These are phyloP conservation scores for Cubamyces lactineus DNA, from an alignment of 768 basidiomycete genomes.

Conservation along the genomic window DNA sequence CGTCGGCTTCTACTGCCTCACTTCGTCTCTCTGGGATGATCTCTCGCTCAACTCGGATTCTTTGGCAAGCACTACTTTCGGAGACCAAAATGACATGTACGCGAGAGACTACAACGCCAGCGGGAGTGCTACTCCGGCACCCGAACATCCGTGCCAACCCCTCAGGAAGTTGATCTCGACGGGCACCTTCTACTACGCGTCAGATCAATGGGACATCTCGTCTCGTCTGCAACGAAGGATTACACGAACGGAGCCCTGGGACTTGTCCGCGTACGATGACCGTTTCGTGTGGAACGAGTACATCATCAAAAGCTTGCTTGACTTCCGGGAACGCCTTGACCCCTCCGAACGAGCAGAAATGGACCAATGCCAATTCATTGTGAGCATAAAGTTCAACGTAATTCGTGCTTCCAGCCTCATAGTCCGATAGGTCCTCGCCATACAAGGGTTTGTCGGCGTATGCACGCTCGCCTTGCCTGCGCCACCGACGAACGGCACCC, in stretches of 20 bases:
- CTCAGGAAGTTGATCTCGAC: constrained; percentile 90
- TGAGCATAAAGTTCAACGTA: constrained; percentile 42
- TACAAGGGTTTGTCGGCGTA: constrained; percentile 93
- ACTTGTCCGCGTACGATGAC: constrained; percentile 62
- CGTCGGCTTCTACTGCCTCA: constrained; percentile 88
- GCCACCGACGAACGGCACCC: constrained; percentile 74
- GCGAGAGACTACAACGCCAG: constrained; percentile 49
- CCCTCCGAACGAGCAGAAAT: constrained; percentile 68
- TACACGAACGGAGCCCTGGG: constrained; percentile 44
- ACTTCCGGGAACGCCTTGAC: constrained; percentile 83
- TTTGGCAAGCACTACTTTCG: constrained; percentile 53
- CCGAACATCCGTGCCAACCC: constrained; percentile 90
- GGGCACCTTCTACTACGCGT: constrained; percentile 92
- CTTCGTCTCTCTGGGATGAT: constrained; percentile 85
- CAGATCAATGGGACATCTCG: constrained; percentile 88
- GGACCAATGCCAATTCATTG: constrained; percentile 84
- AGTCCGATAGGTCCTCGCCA: constrained; percentile 69
- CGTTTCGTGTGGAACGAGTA: constrained; percentile 97
- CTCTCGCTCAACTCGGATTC: constrained; percentile 53
- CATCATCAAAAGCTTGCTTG: constrained; percentile 82
- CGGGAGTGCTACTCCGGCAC: constrained; percentile 41
- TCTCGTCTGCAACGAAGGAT: constrained; percentile 77
- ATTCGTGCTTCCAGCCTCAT: background rate
- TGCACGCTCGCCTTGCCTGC: constrained; percentile 77
- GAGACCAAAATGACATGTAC: constrained; percentile 56